Evolutionary conservation across 441 rosid species (phyloP).

Genomic region (Adansonia madagascariensis): DNA sequence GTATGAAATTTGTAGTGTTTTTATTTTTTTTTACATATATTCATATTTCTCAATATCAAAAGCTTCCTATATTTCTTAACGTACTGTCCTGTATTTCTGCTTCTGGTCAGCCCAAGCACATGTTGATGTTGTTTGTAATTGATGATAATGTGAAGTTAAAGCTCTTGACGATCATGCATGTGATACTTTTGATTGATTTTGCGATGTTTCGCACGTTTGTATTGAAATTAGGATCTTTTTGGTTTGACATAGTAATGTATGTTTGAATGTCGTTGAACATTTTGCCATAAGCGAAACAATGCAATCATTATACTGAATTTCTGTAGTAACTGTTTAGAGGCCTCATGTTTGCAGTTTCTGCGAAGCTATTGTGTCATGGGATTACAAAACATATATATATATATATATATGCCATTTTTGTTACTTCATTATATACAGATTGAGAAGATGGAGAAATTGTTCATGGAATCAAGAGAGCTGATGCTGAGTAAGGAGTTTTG

Average conservation of each 20-base stretch:
- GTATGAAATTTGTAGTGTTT: not conserved
- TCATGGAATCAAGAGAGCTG: constrained; percentile 37
- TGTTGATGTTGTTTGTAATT: not conserved
- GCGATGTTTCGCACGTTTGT: not conserved
- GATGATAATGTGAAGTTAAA: not conserved
- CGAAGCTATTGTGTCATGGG: constrained; percentile 4
- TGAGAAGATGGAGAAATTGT: constrained; percentile 62
- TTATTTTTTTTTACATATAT: not conserved
- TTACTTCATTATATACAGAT: constrained; percentile 35
- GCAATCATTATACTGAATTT: not conserved
- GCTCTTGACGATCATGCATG: not conserved
- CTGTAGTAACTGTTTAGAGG: not conserved
- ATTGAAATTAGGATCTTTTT: not conserved
- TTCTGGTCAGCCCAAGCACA: not conserved
- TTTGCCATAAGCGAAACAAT: not conserved
- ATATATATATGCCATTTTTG: not conserved
- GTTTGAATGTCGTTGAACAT: not conserved
- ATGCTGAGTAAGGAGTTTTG: constrained; percentile 47
- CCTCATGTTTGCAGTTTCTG: not conserved
- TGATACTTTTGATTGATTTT: not conserved
- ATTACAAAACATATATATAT: not conserved
- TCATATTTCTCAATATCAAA: not conserved
- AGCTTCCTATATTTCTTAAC: not conserved
- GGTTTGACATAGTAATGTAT: not conserved
- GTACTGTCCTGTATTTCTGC: not conserved